Evolutionary conservation across 371 early-diverging fungal genomes (phyloP).

Genomic region (Rhizopus arrhizus): DNA sequence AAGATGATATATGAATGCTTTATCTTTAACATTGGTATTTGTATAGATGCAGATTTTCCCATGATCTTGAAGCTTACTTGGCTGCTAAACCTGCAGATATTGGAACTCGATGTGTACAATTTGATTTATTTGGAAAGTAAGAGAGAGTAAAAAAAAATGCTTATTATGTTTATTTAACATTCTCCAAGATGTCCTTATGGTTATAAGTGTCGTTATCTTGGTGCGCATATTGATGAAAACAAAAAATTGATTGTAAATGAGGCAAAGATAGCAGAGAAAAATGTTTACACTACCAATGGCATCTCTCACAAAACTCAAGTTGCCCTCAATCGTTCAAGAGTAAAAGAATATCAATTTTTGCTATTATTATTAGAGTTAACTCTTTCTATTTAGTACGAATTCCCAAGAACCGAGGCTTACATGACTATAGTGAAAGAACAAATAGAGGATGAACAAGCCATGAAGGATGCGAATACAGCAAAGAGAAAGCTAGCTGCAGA

Average conservation of each 20-base stretch:
- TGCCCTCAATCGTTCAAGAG: conserved; percentile 45
- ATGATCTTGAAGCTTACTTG: conserved; percentile 68
- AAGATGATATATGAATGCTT: background rate
- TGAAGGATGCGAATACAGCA: conserved; percentile 29
- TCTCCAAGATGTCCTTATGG: conserved; percentile 62
- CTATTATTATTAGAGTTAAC: background rate
- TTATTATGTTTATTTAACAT: background rate
- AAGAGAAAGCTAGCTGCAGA: conserved; percentile 27
- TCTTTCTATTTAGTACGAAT: conserved; percentile 40
- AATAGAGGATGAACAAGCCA: conserved; percentile 29
- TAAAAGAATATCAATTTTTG: conserved; percentile 6
- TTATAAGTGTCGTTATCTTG: conserved; percentile 78
- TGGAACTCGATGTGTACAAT: conserved; percentile 72
- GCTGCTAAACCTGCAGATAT: conserved; percentile 72
- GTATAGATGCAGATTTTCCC: conserved; percentile 63
- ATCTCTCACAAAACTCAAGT: conserved; percentile 50
- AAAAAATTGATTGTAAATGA: conserved; percentile 56
- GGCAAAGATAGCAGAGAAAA: conserved; percentile 43
- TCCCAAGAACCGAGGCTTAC: conserved; percentile 49
- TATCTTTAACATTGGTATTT: no score
- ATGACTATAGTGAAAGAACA: conserved; percentile 45
- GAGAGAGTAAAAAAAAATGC: background rate
- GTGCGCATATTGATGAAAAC: conserved; percentile 66
- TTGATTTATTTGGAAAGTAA: conserved; percentile 40
- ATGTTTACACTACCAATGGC: conserved; percentile 44